Base-by-base conservation (phyloP, 192 early-diverging fungal genomes). In the Umbelopsis vinacea region DNA sequence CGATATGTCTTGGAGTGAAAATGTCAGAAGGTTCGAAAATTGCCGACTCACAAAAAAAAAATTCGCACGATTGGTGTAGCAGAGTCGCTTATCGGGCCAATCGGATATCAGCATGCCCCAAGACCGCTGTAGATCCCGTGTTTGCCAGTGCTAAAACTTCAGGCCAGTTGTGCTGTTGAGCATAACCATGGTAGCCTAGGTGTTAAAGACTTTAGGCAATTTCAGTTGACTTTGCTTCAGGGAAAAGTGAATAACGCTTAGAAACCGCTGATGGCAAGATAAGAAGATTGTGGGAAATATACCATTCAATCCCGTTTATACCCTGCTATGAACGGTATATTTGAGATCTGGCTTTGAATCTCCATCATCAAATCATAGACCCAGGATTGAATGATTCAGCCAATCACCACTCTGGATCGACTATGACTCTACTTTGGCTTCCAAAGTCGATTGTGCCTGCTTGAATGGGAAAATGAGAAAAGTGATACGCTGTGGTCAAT, bases 241-340 rank as follows among this genome's bases (percentile, higher is more conserved):
- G 12, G 29, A n/a, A 63, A 63, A 6, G 57, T 9, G 6, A 17
- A 19, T 11, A 37, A 63, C 33, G 11, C 29, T 22, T 19, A 6
- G 26, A 37, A 35, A 37, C 29, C 26, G 15, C 57, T 63, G 57
- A 63, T 63, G 57, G 57, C 19, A 63, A 38, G 57, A 63, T 63
- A 63, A 63, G 57, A 22, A 17, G 33, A 37, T 63, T 63, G 57
- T 63, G 57, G 57, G 57, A 63, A 63, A 63, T 63, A 63, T 63
- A 63, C 57, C 57, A 19, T 63, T 4, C 3, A n/a, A 29, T 63
- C 57, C 57, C 57, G 57, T 63, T 63, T 63, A 63, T 63, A 63
- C 57, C 57, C 26, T 63, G 29, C 15, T 63, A 50, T 50, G 11
- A 35, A 63, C 12, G 57, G 57, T 63, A 63, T 63, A 63, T 63